phyloP scores from a whole-genome alignment of 768 basidiomycete genomes.

The Calocera viscosa region DNA sequence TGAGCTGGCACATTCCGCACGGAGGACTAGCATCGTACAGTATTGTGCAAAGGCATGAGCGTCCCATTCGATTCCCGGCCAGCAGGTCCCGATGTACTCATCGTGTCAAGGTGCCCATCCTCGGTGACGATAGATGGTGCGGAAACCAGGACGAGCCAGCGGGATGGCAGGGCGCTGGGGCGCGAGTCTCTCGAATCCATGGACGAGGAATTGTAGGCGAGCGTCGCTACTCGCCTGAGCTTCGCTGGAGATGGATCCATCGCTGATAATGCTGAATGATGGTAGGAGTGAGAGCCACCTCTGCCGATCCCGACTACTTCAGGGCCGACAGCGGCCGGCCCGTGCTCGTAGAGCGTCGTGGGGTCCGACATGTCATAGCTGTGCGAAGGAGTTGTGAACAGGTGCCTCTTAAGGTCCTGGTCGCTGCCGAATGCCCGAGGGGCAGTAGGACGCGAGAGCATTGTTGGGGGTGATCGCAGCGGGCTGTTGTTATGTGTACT shows the following conservation, averaged over 20 bases:
- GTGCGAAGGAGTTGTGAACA: neutral
- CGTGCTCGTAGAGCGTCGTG: neutral
- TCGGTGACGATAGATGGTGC: conserved; percentile 3
- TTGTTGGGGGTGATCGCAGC: neutral
- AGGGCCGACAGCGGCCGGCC: conserved; percentile 1
- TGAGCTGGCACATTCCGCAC: neutral
- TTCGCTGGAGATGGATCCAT: neutral
- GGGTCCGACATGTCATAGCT: conserved; percentile 8
- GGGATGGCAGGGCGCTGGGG: neutral
- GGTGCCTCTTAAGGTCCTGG: conserved; percentile 8
- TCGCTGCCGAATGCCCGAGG: conserved; percentile 3
- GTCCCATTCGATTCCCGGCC: conserved; percentile 7
- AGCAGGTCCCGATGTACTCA: conserved; percentile 2
- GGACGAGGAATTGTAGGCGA: neutral
- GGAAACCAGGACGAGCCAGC: conserved; percentile 1
- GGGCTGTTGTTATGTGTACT: neutral
- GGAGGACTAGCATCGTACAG: neutral
- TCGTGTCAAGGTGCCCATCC: conserved; percentile 3
- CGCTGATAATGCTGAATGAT: neutral
- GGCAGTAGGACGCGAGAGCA: neutral
- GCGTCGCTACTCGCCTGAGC: neutral
- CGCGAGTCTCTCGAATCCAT: neutral
- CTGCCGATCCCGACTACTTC: conserved; percentile 3
- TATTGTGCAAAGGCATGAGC: neutral
- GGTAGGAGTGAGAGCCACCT: neutral